Conservation (phyloP, 2,329 filamentous ascomycete genomes). For the Pseudocercospora musae region DNA sequence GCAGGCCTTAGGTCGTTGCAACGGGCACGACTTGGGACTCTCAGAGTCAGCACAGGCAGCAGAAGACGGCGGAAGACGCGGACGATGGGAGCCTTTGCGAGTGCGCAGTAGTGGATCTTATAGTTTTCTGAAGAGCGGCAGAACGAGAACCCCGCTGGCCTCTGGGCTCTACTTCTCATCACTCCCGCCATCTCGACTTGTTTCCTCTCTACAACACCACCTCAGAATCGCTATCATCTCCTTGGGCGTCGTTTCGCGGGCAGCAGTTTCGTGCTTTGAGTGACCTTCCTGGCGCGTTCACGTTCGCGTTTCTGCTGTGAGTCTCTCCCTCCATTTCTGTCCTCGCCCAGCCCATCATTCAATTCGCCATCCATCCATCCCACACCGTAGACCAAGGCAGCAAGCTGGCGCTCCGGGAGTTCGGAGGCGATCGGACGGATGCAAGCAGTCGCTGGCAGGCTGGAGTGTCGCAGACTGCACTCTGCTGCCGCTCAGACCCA, state of each 20-base stretch:
- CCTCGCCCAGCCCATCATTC: not conserved
- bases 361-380: not conserved
- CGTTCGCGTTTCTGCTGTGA: slow-evolving; percentile 6
- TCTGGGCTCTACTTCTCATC: not conserved
- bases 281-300: slow-evolving; percentile 9
- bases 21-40: too few species aligned
- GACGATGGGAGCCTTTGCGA: not conserved
- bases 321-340: not conserved
- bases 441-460: not conserved
- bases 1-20: not conserved
- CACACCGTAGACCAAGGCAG: not conserved
- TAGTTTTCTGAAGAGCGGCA: not conserved
- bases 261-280: slow-evolving; percentile 13
- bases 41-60: too few species aligned
- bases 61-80: not conserved
- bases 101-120: not conserved
- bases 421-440: not conserved
- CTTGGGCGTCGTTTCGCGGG: slow-evolving; percentile 16
- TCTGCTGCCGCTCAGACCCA: not conserved
- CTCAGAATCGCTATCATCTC: slow-evolving; percentile 9
- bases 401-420: not conserved
- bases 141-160: not conserved
- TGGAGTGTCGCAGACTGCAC: not conserved
- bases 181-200: not conserved
- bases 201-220: not conserved